Percentiles rank a stretch among this genome's conserved stretches.
These are phyloP conservation scores for Cladosporium sp. DNA, from an alignment of 2,329 filamentous ascomycete species.

Conservation along the genomic window DNA sequence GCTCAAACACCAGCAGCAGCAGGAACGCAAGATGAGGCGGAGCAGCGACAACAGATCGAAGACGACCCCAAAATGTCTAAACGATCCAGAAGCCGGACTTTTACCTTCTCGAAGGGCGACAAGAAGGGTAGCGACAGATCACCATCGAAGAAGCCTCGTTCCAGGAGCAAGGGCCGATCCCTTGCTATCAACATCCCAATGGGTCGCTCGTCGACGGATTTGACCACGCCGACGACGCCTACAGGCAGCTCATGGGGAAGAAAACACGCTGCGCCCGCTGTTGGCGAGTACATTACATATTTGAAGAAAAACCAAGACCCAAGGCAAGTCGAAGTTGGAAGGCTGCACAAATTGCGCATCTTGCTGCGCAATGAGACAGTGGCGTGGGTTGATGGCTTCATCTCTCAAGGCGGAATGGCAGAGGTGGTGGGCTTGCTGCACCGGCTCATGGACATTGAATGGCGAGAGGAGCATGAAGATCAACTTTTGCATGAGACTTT, in stretches of 20 bases:
- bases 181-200: slow-evolving; percentile 61
- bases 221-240: slow-evolving; percentile 9
- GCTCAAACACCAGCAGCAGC: slow-evolving; percentile 36
- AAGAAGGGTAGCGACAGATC: slow-evolving; percentile 42
- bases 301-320: slow-evolving; percentile 76
- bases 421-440: slow-evolving; percentile 83
- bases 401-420: slow-evolving; percentile 84
- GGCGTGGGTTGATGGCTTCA: slow-evolving; percentile 90
- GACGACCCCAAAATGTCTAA: slow-evolving; percentile 36
- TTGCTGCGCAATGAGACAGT: slow-evolving; percentile 92
- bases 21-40: slow-evolving; percentile 27
- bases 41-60: slow-evolving; percentile 17
- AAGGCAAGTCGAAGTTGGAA: slow-evolving; percentile 84
- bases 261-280: slow-evolving; percentile 64
- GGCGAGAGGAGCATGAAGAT: slow-evolving; percentile 97
- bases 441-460: slow-evolving; percentile 92
- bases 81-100: slow-evolving; percentile 61
- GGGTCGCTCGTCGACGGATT: slow-evolving; percentile 14
- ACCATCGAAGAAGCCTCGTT: slow-evolving; percentile 64
- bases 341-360: slow-evolving; percentile 86
- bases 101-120: slow-evolving; percentile 71
- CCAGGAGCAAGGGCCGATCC: slow-evolving; percentile 55
- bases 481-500: slow-evolving; percentile 86
- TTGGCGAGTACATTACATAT: slow-evolving; percentile 82
- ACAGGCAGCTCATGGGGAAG: slow-evolving; percentile 15